Evolutionary conservation across 2,329 filamentous ascomycete genomes (phyloP).

Genomic region (Helicocarpus griseus): DNA sequence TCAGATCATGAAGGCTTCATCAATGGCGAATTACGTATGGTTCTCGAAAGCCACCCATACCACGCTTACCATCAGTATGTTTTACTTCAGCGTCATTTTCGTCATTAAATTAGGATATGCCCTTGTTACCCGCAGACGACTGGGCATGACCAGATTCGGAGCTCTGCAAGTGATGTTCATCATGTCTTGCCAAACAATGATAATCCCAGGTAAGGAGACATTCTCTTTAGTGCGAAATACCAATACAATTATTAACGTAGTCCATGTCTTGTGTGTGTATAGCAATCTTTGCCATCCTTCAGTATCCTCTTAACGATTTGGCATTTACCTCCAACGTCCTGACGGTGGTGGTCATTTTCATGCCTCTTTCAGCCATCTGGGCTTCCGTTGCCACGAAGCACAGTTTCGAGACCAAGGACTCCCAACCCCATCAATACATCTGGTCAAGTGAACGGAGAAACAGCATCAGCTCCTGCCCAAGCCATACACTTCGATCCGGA

Average conservation of each 20-base stretch:
- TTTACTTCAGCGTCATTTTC: slow-evolving; percentile 55
- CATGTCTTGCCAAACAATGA: slow-evolving; percentile 57
- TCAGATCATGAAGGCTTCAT: slow-evolving; percentile 24
- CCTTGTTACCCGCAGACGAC: slow-evolving; percentile 44
- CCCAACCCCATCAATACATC: slow-evolving; percentile 1
- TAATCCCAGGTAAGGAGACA: slow-evolving; percentile 48
- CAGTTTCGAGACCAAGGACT: slow-evolving; percentile 5
- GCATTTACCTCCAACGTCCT: slow-evolving; percentile 47
- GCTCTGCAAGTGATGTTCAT: slow-evolving; percentile 59
- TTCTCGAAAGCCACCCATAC: slow-evolving; percentile 41
- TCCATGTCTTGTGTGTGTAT: neutral
- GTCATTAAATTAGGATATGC: slow-evolving; percentile 51
- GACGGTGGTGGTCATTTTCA: slow-evolving; percentile 51
- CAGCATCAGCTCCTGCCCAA: slow-evolving; percentile 4
- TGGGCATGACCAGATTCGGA: slow-evolving; percentile 52
- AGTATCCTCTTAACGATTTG: slow-evolving; percentile 42
- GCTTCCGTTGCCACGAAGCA: slow-evolving; percentile 36
- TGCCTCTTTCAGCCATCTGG: slow-evolving; percentile 60
- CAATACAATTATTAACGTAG: slow-evolving; percentile 4
- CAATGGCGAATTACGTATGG: slow-evolving; percentile 25
- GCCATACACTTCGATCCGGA: neutral
- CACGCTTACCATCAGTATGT: slow-evolving; percentile 46
- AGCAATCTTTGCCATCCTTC: slow-evolving; percentile 53
- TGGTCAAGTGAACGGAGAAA: slow-evolving; percentile 5
- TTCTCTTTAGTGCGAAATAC: slow-evolving; percentile 5